Evolutionary conservation across 2,329 filamentous ascomycete species (phyloP), one percentile per base, ranked within the genome.

Genomic region (Colletotrichum lini): DNA sequence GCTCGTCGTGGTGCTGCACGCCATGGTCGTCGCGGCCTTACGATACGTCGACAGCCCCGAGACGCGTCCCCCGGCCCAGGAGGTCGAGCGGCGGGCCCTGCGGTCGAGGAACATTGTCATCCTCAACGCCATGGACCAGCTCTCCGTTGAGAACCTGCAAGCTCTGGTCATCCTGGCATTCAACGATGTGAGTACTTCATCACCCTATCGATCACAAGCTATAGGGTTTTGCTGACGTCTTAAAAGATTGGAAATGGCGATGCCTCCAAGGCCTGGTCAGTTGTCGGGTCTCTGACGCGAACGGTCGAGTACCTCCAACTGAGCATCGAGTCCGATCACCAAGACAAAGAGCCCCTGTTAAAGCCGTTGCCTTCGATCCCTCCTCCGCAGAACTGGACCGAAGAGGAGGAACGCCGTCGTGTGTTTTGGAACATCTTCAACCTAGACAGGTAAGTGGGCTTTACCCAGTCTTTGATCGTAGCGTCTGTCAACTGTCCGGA

Each of bases 161-260:
- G 80, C 80, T 2, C 68, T 82, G 18, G 77, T 79, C 6, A 83
- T 84, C 8, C 74, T 82, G 47, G 79, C 79, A 1, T 83, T 82
- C 65, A 77, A 80, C 56, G 78, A 81, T 73, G 81, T 82, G 71
- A 74, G 75, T 61, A 13, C 8, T 9, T 4, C 1, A 9, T 35
- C 26, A 30, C 12, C 13, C 15, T 9, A 2, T 40, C 7, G n/a
- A 49, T 16, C 12, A 16, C 10, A 2, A 2, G 5, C 1, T 15
- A 4, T 10, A 7, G 5, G 3, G 30, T 9, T 5, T 4, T 4
- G 15, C 65, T 74, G 1, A 74, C 21, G 2, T 45, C 10, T 18
- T 4, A 7, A 52, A 35, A 74, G 73, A 74, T 74, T 23, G 73
- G 73, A 2, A 74, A 74, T 16, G 73, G 73, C 2, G 72, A 74